Evolutionary conservation across 176 grass and related monocot species (phyloP), one percentile per base, ranked within the genome.

Genomic region (Poa pratensis): DNA sequence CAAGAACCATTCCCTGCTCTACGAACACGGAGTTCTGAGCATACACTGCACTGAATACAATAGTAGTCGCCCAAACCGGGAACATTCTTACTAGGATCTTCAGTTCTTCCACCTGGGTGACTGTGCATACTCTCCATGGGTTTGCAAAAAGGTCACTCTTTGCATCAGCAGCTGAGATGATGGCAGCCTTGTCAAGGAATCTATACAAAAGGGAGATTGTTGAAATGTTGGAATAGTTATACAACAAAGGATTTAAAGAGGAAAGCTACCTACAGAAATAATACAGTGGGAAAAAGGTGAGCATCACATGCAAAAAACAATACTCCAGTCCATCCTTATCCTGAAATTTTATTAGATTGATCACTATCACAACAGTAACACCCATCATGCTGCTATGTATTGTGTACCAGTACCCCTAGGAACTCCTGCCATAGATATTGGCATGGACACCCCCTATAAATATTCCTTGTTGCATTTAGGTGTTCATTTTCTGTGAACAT

Each of bases 51-150:
- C 80, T 90, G 86, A 98, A 98, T 74, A 98, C 72, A 75, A 93
- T 92, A n/a, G 87, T 91, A 64, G 91, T 94, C 18, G 89, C 89
- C 96, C 96, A 98, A 42, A 98, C 82, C 5, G 96, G 96, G 70
- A 98, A 93, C 91, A 98, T 91, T 72, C 86, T 90, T 39, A 92
- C 48, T 27, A 98, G 57, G 65, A 95, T 91, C 83, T 95, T 98
- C 71, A 95, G 49, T 92, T 98, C 96, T 90, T 98, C 96, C 52
- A 98, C 96, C 53, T 98, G 96, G 57, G 96, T 98, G 49, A 98
- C 78, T 8, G 93, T 98, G 87, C 96, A 98, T 40, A 98, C 77
- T 69, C 71, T 92, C 93, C 93, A 98, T 43, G 93, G 87, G 35
- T 89, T 83, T 73, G 83, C 76, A 61, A 81, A 78, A 61, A 55